Base-by-base conservation (phyloP, 2,329 filamentous ascomycete species). In the Colletotrichum karsti region DNA sequence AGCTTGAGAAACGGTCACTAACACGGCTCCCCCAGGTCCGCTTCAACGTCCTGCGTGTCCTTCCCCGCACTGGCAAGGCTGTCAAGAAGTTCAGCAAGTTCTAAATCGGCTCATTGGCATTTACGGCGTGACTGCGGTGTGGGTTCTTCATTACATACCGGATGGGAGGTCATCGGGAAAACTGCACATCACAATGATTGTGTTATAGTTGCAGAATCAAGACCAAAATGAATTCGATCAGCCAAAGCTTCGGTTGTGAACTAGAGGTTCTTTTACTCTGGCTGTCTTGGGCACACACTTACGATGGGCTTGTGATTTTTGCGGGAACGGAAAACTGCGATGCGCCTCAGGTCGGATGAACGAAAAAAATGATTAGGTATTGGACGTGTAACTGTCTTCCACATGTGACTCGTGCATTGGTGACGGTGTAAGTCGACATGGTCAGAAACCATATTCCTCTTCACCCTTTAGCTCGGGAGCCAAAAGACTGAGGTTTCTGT, bases 61-160 rank as follows among this genome's bases (percentile, higher is more conserved):
- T 98, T 80, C 95, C 95, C 86, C 92, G 95, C 88, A 97, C 94
- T 79, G 94, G 95, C 87, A 98, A 98, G 92, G 87, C 90, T 79
- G 94, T 98, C 85, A 99, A 99, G 94, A 86, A 91, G 84, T 99
- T 99, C 91, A 89, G 85, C 89, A 99, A 99, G 91, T 99, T 99
- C 90, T 99, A 97, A 91, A 79, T 79, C 78, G 77, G 79, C 77
- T 81, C 75, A 79, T 78, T 85, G 84, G 84, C 83, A 86, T 87
- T 85, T 84, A 77, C 75, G 84, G 85, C 84, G 84, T 85, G 83
- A 84, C 64, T 67, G 68, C 69, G 69, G 69, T 85, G 82, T 84
- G 81, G 78, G 78, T 80, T 81, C 77, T 78, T 80, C 76, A 78
- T 74, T 71, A 60, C 69, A 67, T 69, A 70, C 70, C 64, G 71